Base-by-base conservation (phyloP, 1,284 basidiomycete species). In the Athelia sp. region DNA sequence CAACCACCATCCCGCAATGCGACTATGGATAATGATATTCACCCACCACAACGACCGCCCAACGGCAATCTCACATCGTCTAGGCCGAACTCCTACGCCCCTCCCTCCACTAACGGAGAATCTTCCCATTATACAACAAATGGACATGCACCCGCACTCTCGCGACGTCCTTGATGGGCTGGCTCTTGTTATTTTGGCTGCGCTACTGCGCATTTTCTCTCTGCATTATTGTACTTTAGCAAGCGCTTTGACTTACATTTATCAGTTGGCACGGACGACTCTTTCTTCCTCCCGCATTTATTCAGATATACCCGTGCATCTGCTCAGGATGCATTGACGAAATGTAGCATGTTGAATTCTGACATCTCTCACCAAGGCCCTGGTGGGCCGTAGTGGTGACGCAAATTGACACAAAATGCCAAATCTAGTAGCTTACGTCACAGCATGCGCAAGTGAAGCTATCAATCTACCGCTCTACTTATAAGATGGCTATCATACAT, bases 71-170 rank as follows among this genome's bases (percentile, higher is more conserved):
- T 72, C 34, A 64, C 77, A 11, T 67, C 74, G 21, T 71, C 75
- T 50, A 73, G 84, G 46, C 81, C 84, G 19, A 67, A 72, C 34
- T 84, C 85, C 26, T 83, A 75, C 56, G 67, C 74, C 48, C 75
- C 74, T 47, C 59, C 68, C 46, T 70, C 78, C 58, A 60, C 69
- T 21, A 80, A 75, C 56, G 65, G 71, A 35, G 81, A 84, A 44
- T 8, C 15, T 4, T 8, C 67, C 68, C 46, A 62, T n/a, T 72
- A 70, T 53, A 63, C 67, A 15, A 64, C 72, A 36, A 81, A 82
- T 54, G 72, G 78, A 23, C 70, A 78, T 52, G 69, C 73, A 26
- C 62, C 73, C 46, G 65, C 65, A 45, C 61, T 72, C 60, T 71
- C 76, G 56, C 77, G 79, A 56, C 81, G 79, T 61, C 75, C 71